These are phyloP conservation scores for Yamadazyma kitorensis DNA, from an alignment of 805 yeast species.

Conservation along the genomic window DNA sequence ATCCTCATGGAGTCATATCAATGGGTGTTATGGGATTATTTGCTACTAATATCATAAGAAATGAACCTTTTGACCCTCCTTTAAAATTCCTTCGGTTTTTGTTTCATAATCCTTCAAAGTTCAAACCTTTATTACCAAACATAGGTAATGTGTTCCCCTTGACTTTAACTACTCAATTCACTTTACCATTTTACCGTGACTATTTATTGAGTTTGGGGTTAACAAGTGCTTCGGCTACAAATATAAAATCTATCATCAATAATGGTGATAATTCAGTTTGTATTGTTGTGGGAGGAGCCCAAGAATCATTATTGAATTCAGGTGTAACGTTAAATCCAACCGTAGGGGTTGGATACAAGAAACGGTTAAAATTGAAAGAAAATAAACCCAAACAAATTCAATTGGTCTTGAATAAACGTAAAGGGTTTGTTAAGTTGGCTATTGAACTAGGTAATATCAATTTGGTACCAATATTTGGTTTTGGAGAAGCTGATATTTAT, in stretches of 20 bases:
- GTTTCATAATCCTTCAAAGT: conserved; percentile 66
- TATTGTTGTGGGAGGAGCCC: conserved; percentile 95
- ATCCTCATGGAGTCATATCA: conserved; percentile 95
- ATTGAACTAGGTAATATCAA: conserved; percentile 72
- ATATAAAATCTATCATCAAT: conserved; percentile 61
- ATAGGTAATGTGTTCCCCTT: conserved; percentile 69
- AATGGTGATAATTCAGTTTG: conserved; percentile 72
- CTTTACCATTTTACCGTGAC: conserved; percentile 82
- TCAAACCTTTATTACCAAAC: conserved; percentile 74
- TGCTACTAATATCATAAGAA: conserved; percentile 53
- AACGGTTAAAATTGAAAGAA: conserved; percentile 9
- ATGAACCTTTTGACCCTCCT: conserved; percentile 42
- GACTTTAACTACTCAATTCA: conserved; percentile 81
- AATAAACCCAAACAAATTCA: conserved; percentile 35
- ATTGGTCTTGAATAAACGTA: conserved; percentile 70
- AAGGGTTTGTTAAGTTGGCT: conserved; percentile 88
- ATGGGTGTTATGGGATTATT: conserved; percentile 86
- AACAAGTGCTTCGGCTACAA: conserved; percentile 75
- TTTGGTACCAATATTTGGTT: conserved; percentile 84
- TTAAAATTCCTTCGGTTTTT: conserved; percentile 29
- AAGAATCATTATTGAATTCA: conserved; percentile 67
- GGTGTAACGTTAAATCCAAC: conserved; percentile 32
- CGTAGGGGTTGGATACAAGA: conserved; percentile 33
- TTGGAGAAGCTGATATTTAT: conserved; percentile 77
- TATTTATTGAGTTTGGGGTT: conserved; percentile 78